phyloP scores from a whole-genome alignment of 208 protist genomes.

The Trypanosomatidae sp. region DNA sequence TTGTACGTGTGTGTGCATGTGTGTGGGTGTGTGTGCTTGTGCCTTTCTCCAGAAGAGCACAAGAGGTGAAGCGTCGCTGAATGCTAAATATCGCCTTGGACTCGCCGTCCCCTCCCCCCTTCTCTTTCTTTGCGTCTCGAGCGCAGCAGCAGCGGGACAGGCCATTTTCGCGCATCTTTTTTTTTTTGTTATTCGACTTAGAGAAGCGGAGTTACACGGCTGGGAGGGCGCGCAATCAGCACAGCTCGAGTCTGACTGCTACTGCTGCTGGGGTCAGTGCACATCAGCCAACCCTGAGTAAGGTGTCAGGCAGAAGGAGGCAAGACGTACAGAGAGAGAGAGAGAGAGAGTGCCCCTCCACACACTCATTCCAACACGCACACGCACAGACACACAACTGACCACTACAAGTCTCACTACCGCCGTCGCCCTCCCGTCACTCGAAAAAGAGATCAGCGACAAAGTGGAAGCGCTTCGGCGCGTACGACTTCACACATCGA shows the following conservation, averaged over 20 bases:
- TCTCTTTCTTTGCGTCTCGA: not conserved
- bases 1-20: not conserved
- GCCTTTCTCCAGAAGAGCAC: not conserved
- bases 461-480: conserved; percentile 82
- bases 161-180: not conserved
- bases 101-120: not conserved
- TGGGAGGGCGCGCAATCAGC: not conserved
- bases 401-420: not conserved
- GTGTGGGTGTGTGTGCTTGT: not conserved
- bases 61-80: not conserved
- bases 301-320: too few relatives aligned
- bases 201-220: not conserved
- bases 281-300: not conserved
- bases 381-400: not conserved
- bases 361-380: not conserved
- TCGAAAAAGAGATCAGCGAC: conserved; percentile 77
- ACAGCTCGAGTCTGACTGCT: not conserved
- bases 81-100: not conserved
- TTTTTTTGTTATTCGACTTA: not conserved
- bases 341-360: not conserved
- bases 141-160: not conserved
- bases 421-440: not conserved
- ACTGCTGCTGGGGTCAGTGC: not conserved
- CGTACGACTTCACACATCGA: conserved; percentile 91
- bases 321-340: not conserved